These are phyloP conservation scores for Sinapis alba DNA, from an alignment of 441 rosid genomes.

Conservation along the genomic window DNA sequence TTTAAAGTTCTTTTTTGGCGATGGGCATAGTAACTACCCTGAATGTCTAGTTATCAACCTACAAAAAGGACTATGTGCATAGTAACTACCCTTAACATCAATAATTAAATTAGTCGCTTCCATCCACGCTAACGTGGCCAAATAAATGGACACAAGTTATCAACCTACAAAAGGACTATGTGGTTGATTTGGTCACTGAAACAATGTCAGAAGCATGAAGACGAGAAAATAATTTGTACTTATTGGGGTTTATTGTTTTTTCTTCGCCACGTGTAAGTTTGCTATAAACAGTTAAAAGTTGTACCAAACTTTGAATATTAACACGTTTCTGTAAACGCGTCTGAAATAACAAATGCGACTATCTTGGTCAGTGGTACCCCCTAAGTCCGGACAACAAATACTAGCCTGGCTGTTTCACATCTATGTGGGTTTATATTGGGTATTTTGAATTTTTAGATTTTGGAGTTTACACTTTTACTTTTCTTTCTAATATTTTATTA, in stretches of 20 bases:
- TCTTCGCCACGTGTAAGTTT: conserved; percentile 9
- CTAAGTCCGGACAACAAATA: background rate
- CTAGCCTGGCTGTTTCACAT: too few relatives aligned
- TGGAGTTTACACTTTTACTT: too few relatives aligned
- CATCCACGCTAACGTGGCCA: background rate
- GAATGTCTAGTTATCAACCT: too few relatives aligned
- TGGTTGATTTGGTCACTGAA: background rate
- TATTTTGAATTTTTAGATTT: too few relatives aligned
- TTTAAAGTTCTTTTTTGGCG: too few relatives aligned
- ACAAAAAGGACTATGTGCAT: too few relatives aligned
- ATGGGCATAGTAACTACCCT: too few relatives aligned
- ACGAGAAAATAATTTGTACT: background rate
- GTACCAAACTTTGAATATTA: background rate
- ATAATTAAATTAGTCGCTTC: background rate
- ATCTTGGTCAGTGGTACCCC: background rate
- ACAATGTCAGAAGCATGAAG: background rate
- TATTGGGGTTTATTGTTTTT: background rate
- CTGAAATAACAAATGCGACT: background rate
- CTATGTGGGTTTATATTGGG: too few relatives aligned
- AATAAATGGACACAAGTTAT: background rate
- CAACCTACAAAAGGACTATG: background rate
- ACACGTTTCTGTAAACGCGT: background rate
- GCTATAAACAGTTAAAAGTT: too few relatives aligned
- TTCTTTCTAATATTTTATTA: too few relatives aligned
- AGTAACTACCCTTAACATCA: too few relatives aligned